Conservation (phyloP, 2,329 filamentous ascomycete genomes). For the Cryphonectria nitschkei region DNA sequence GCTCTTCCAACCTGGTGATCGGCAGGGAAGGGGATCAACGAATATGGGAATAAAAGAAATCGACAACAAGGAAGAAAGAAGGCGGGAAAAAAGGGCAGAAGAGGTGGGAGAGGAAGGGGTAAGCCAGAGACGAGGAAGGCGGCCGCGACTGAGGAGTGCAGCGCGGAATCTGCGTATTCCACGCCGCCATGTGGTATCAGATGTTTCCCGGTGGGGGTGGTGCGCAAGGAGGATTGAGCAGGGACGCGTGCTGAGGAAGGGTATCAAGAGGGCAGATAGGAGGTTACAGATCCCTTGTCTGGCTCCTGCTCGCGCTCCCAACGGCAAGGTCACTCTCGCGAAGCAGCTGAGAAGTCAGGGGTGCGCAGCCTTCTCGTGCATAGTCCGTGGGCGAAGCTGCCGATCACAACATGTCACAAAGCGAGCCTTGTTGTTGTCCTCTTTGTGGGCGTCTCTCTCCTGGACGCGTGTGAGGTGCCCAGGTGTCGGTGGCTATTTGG, state of each 20-base stretch:
- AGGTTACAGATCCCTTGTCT: neutral
- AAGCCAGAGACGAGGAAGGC: neutral
- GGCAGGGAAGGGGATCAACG: neutral
- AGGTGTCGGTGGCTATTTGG: neutral
- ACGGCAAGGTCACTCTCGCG: neutral
- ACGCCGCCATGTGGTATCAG: neutral
- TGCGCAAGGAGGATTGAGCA: neutral
- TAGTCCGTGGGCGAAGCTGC: neutral
- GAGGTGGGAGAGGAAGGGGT: neutral
- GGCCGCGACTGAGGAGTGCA: neutral
- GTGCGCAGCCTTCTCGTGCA: neutral
- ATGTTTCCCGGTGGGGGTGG: neutral
- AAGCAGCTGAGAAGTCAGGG: constrained; percentile 1
- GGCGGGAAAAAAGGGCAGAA: no score
- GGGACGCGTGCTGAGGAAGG: neutral
- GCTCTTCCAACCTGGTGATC: neutral
- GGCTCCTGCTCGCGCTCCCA: neutral
- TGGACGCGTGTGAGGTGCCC: neutral
- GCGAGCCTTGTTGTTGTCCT: no score
- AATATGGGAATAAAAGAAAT: neutral
- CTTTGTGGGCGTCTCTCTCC: no score
- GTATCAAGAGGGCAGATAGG: neutral
- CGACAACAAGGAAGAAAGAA: neutral
- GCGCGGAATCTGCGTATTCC: neutral
- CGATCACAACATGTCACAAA: neutral